Conservation (phyloP, 2,329 filamentous ascomycete genomes). For the Penicillium sp. region DNA sequence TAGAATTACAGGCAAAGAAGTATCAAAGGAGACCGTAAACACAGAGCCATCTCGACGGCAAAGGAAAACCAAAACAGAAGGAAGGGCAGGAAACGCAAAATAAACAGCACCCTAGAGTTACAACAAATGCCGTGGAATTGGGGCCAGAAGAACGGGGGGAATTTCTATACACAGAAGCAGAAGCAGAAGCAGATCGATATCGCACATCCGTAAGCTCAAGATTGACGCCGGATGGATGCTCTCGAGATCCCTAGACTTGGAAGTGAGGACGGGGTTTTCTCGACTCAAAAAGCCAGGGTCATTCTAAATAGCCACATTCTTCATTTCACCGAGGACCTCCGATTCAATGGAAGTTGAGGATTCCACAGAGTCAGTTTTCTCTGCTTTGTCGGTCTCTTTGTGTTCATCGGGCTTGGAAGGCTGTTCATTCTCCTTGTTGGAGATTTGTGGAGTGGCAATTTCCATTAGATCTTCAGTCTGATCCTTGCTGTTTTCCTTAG, state of each 20-base stretch:
- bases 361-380: slow-evolving; percentile 25
- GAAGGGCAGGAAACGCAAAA: slow-evolving; percentile 13
- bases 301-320: slow-evolving; percentile 48
- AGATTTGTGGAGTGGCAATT: slow-evolving; percentile 38
- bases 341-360: slow-evolving; percentile 35
- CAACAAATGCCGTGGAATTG: slow-evolving; percentile 29
- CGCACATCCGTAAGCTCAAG: slow-evolving; percentile 11
- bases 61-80: slow-evolving; percentile 12
- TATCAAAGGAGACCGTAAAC: slow-evolving; percentile 25
- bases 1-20: slow-evolving; percentile 36
- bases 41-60: slow-evolving; percentile 20
- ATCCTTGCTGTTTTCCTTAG: slow-evolving; percentile 31
- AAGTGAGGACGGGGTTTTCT: slow-evolving; percentile 14
- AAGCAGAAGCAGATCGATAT: slow-evolving; percentile 18
- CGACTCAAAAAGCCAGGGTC: slow-evolving; percentile 17
- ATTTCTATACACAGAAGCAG: slow-evolving; percentile 34
- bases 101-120: slow-evolving; percentile 26
- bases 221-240: slow-evolving; percentile 15
- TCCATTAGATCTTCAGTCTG: slow-evolving; percentile 43
- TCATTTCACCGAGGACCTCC: slow-evolving; percentile 48
- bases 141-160: slow-evolving; percentile 22
- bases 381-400: slow-evolving; percentile 33
- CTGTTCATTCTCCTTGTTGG: slow-evolving; percentile 36
- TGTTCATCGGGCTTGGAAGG: slow-evolving; percentile 22
- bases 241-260: slow-evolving; percentile 9